Evolutionary conservation across 768 basidiomycete genomes (phyloP).

Genomic region (Lentinula sp.): DNA sequence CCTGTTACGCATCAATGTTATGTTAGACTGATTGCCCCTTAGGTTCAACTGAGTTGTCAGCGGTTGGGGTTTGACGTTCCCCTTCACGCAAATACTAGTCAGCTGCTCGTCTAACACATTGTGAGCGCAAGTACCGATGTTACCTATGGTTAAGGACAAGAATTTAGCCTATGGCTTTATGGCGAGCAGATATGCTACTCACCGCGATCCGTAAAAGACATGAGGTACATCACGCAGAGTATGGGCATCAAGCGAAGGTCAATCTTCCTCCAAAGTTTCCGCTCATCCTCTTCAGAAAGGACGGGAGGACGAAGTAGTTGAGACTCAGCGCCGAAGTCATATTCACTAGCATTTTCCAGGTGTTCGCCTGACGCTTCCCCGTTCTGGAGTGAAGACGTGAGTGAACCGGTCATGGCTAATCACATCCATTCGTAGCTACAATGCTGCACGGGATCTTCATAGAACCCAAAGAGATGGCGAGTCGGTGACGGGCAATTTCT

Average conservation of each 20-base stretch:
- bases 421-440: too few species aligned
- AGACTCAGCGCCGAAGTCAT: background rate
- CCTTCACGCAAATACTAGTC: conserved; percentile 18
- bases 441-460: too few species aligned
- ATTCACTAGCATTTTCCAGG: background rate
- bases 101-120: background rate
- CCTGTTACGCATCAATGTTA: conserved; percentile 44
- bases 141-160: conserved; percentile 27
- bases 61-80: conserved; percentile 65
- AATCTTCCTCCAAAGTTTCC: conserved; percentile 50
- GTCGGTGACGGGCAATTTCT: too few species aligned
- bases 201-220: conserved; percentile 64
- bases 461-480: too few species aligned
- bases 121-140: conserved; percentile 38
- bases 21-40: conserved; percentile 56
- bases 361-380: background rate
- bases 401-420: background rate
- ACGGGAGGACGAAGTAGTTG: conserved; percentile 24
- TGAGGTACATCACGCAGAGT: conserved; percentile 51
- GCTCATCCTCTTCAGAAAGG: conserved; percentile 44
- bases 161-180: too few species aligned
- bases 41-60: conserved; percentile 49
- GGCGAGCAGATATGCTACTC: conserved; percentile 6
- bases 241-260: conserved; percentile 55
- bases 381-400: background rate